A percentile compares a stretch with the other conserved stretches of the same genome.
These are phyloP conservation scores for Rostrohypoxylon terebratum DNA, from an alignment of 495 filamentous ascomycete genomes.

Conservation along the genomic window DNA sequence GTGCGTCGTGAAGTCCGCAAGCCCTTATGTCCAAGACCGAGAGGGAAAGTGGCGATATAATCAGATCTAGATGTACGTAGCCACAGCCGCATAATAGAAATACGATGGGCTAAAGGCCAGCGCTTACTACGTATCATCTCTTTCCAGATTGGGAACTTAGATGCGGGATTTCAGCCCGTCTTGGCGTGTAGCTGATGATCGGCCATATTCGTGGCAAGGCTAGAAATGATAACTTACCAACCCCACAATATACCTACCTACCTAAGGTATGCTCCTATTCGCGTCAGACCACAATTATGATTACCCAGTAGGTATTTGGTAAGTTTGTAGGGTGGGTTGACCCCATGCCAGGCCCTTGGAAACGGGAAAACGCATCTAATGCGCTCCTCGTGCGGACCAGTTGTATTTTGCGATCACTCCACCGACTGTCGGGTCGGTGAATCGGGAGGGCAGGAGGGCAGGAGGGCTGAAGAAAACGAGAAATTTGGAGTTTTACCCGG, in stretches of 20 bases:
- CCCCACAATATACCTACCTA: not conserved
- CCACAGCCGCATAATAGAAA: not conserved
- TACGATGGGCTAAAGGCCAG: not conserved
- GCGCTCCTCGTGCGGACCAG: constrained; percentile 8
- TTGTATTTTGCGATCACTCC: not conserved
- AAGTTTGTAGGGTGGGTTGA: constrained; percentile 10
- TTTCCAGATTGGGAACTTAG: not conserved
- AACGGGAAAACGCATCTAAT: constrained; percentile 26
- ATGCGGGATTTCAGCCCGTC: not conserved
- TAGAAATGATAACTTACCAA: not conserved
- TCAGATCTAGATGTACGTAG: not conserved
- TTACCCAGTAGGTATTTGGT: constrained; percentile 10
- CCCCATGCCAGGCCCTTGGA: constrained; percentile 25
- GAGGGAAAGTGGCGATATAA: not conserved
- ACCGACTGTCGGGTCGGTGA: not conserved
- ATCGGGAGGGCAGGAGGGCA: no score
- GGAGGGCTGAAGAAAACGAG: not conserved
- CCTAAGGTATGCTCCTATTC: constrained; percentile 4
- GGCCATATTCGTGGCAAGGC: constrained; percentile 18
- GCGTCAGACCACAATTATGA: constrained; percentile 22
- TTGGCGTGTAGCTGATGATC: constrained; percentile 1
- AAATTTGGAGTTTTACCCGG: not conserved
- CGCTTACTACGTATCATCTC: not conserved
- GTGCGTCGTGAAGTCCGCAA: constrained; percentile 5
- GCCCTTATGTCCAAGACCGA: not conserved